Evolutionary conservation across 2,329 filamentous ascomycete genomes (phyloP), one percentile per base, ranked within the genome.

Genomic region (Fusarium sp.): DNA sequence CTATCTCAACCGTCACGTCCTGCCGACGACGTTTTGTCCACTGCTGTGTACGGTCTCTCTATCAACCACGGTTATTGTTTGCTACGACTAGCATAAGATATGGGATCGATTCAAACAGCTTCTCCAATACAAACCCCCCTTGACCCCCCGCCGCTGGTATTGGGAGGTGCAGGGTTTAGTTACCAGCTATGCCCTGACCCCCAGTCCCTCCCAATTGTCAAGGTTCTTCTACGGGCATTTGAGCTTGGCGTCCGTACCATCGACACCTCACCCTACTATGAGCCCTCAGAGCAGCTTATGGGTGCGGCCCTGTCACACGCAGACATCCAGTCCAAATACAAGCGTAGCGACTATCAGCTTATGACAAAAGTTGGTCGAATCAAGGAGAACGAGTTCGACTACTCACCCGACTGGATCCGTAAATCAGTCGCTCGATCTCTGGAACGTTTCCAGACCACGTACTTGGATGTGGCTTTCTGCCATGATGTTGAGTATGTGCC

Each of bases 331-430:
- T 59, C 57, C 3, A 59, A 19, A 6, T 60, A 50, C 3, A 11
- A 43, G 19, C 53, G 57, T 0, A 6, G 9, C 4, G 57, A 60
- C 36, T 60, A 60, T 7, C 28, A 50, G 14, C n/a, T 60, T 6
- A 60, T 60, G 57, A 60, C 43, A 17, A 59, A 60, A 10, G 43
- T 50, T 21, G 57, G 57, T 3, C 57, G 57, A 13, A 50, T 60
- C 4, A 60, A 42, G 57, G 57, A 60, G 2, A 34, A 60, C 15
- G 57, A 59, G 19, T 60, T 60, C 5, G 13, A 60, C 7, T 60
- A 60, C 36, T 59, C 57, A 7, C 54, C 57, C 0, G 36, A 58
- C 1, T 60, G 57, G 57, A 38, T 60, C 31, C 24, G 15, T 1
- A 14, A 50, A 19, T 60, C 57, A 31, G 57, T 60, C 4, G 28